Percentiles rank a stretch among this genome's conserved stretches.
Conservation (phyloP, 495 filamentous ascomycete genomes). For the Hypoxylon intermedium region DNA sequence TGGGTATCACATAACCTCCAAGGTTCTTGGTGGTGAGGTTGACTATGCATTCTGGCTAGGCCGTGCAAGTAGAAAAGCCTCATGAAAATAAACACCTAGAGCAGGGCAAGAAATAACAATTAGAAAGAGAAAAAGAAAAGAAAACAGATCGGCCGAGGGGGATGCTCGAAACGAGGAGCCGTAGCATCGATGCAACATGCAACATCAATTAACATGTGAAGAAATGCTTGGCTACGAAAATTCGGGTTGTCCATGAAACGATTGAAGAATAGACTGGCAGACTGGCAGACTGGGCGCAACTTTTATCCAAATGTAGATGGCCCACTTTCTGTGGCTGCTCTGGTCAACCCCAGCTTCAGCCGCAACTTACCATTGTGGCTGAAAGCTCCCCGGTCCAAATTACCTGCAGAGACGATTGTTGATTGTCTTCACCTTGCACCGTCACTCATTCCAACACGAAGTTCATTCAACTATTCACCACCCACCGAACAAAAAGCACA, state of each 20-base stretch:
- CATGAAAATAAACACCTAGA: background rate
- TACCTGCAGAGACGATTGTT: constrained; percentile 21
- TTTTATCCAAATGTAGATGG: no score
- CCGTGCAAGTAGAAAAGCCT: background rate
- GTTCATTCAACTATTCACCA: constrained; percentile 15
- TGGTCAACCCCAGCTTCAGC: constrained; percentile 13
- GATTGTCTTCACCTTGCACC: constrained; percentile 3
- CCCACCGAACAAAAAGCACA: constrained; percentile 5
- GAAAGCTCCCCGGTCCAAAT: constrained; percentile 13
- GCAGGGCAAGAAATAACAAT: background rate
- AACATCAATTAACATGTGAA: constrained; percentile 38
- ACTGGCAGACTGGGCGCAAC: no score
- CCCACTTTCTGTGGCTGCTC: constrained; percentile 7
- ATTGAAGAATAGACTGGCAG: no score
- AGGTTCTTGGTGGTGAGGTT: constrained; percentile 6
- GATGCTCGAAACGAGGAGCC: constrained; percentile 14
- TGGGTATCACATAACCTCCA: background rate
- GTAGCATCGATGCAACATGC: constrained; percentile 27
- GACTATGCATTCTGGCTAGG: background rate
- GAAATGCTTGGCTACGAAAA: constrained; percentile 15
- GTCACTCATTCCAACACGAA: constrained; percentile 16
- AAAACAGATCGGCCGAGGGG: constrained; percentile 16
- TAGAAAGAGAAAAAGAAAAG: constrained; percentile 11
- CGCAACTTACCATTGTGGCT: constrained; percentile 18
- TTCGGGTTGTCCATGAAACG: no score